Conservation (phyloP, 768 basidiomycete species). For the Phanerodontia chrysosporium region DNA sequence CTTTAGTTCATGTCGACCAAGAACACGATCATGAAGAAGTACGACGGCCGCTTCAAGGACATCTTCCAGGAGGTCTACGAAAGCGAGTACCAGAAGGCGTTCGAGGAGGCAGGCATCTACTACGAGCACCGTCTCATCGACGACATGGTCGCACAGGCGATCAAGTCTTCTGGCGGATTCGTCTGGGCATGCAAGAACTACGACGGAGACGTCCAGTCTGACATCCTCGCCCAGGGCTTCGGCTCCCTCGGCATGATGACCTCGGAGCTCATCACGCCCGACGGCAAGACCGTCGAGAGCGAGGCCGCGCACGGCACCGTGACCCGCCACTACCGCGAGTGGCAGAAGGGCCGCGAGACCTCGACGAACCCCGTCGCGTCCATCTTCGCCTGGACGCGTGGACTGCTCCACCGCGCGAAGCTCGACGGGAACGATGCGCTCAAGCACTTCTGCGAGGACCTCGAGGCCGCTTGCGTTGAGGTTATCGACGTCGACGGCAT, state of each 20-base stretch:
- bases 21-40: constrained; percentile 96
- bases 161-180: constrained; percentile 91
- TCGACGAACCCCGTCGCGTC: constrained; percentile 98
- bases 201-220: constrained; percentile 64
- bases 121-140: constrained; percentile 97
- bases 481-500: constrained; percentile 85
- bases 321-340: constrained; percentile 95
- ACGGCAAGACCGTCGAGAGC: constrained; percentile 87
- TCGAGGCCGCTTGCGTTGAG: constrained; percentile 88
- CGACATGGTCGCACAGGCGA: constrained; percentile 97
- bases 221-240: constrained; percentile 97
- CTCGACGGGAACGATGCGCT: constrained; percentile 81
- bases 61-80: constrained; percentile 98
- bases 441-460: constrained; percentile 64
- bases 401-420: constrained; percentile 88
- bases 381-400: constrained; percentile 98
- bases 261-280: constrained; percentile 89
- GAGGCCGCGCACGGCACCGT: constrained; percentile 98
- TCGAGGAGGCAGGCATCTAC: constrained; percentile 70
- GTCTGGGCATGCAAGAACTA: constrained; percentile 69
- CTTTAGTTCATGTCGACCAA: constrained; percentile 92
- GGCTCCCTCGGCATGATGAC: constrained; percentile 99
- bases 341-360: constrained; percentile 96
- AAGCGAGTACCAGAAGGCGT: constrained; percentile 66
- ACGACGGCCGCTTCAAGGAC: constrained; percentile 99